Conservation (phyloP, 1,284 basidiomycete genomes). For the Taiwanofungus camphoratus region DNA sequence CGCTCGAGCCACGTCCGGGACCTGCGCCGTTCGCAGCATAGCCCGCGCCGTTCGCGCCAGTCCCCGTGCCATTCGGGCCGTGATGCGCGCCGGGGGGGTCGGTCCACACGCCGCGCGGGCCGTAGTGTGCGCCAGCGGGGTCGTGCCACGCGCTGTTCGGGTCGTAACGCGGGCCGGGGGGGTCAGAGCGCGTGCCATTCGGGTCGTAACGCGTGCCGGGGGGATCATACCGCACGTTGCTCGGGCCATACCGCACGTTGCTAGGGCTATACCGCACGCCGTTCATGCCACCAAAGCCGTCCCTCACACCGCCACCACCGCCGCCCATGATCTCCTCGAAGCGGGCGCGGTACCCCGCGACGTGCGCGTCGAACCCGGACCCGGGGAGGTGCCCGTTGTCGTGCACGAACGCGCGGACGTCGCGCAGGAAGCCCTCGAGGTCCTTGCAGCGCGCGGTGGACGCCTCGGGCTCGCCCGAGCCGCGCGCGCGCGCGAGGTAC, state of each 20-base stretch:
- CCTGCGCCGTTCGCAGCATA: neutral
- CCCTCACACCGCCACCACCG: constrained; percentile 16
- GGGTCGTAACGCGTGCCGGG: constrained; percentile 9
- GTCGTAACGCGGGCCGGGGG: no score
- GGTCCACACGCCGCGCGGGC: constrained; percentile 3
- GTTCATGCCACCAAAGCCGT: no score
- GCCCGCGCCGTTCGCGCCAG: constrained; percentile 4
- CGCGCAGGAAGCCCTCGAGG: constrained; percentile 59
- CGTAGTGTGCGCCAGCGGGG: constrained; percentile 15
- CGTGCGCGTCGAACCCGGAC: constrained; percentile 16
- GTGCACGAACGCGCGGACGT: constrained; percentile 47
- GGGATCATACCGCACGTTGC: no score
- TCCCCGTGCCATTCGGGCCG: constrained; percentile 8
- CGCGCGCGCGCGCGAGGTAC: constrained; percentile 61
- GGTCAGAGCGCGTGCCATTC: neutral
- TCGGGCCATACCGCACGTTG: constrained; percentile 2
- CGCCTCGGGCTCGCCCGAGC: constrained; percentile 60
- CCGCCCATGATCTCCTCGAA: constrained; percentile 31
- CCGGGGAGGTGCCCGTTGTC: constrained; percentile 45
- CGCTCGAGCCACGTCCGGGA: neutral
- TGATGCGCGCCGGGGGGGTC: no score
- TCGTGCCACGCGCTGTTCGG: no score
- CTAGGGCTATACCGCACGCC: no score
- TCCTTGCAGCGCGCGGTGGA: constrained; percentile 50
- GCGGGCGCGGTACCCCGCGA: constrained; percentile 24